A percentile compares a stretch with the other conserved stretches of the same genome.
These are phyloP conservation scores for Candida tropicalis DNA, from an alignment of 1,139 yeast species.

Conservation along the genomic window DNA sequence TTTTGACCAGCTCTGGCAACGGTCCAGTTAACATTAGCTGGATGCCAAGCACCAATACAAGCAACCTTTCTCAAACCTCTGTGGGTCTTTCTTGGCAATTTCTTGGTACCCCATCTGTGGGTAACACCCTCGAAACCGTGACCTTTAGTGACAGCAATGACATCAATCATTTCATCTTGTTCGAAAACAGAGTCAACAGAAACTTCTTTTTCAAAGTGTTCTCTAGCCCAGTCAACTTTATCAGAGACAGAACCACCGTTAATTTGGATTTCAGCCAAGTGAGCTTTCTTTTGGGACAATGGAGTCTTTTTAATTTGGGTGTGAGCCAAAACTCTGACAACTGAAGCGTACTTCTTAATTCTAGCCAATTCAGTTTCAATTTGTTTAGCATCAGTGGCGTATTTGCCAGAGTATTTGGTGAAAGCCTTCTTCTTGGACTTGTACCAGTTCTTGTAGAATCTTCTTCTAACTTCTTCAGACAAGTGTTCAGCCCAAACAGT, in stretches of 20 bases:
- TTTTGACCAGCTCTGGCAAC: conserved; percentile 99
- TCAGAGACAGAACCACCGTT: conserved; percentile 99
- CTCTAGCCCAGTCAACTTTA: conserved; percentile 98
- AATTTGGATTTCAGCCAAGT: conserved; percentile 98
- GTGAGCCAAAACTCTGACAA: conserved; percentile 99
- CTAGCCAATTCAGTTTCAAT: conserved; percentile 97
- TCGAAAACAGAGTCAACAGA: conserved; percentile 94
- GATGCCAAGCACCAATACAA: conserved; percentile 99
- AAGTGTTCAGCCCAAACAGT: conserved; percentile 99
- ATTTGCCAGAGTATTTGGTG: conserved; percentile 99
- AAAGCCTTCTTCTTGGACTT: conserved; percentile 99
- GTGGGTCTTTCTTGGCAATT: conserved; percentile 99
- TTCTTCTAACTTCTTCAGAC: conserved; percentile 98
- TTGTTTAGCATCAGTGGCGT: conserved; percentile 88
- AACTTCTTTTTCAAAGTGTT: conserved; percentile 99
- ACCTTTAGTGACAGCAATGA: conserved; percentile 99
- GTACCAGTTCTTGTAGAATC: conserved; percentile 99
- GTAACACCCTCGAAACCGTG: conserved; percentile 99
- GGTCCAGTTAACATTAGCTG: conserved; percentile 99
- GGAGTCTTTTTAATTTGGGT: conserved; percentile 99
- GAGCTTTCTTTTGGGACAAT: conserved; percentile 99
- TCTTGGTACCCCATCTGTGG: conserved; percentile 99
- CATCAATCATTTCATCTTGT: conserved; percentile 98
- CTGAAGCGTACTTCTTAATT: conserved; percentile 97
- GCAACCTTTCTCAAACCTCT: conserved; percentile 99